Percentiles rank a stretch among this genome's conserved stretches.
These are phyloP conservation scores for Spizellomyces punctatus DNA, from an alignment of 192 early-diverging fungal species.

Conservation along the genomic window DNA sequence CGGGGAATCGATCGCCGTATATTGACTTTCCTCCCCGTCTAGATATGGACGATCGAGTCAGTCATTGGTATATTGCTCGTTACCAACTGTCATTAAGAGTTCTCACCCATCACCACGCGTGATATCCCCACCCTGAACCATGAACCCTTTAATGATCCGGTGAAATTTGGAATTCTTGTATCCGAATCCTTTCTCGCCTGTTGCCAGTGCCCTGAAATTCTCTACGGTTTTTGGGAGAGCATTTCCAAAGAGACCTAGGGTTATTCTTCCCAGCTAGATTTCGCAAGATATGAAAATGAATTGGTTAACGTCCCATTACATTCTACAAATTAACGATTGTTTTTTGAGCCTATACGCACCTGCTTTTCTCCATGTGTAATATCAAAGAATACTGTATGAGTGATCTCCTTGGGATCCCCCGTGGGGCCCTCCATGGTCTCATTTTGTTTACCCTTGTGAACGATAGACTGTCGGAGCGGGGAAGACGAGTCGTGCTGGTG, in stretches of 20 bases:
- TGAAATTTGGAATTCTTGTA: slow-evolving; percentile 85
- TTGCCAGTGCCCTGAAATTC: slow-evolving; percentile 57
- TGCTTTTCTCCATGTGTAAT: slow-evolving; percentile 74
- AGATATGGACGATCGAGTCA: background rate
- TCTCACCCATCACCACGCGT: slow-evolving; percentile 25
- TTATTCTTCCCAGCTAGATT: slow-evolving; percentile 60
- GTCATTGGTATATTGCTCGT: background rate
- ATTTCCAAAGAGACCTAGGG: slow-evolving; percentile 76
- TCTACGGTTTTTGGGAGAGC: slow-evolving; percentile 53
- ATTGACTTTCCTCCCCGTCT: slow-evolving; percentile 47
- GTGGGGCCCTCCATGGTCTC: background rate
- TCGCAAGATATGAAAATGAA: background rate
- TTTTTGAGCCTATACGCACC: background rate
- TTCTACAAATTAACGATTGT: background rate
- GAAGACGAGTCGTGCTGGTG: background rate
- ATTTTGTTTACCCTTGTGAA: slow-evolving; percentile 5
- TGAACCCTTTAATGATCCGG: slow-evolving; percentile 63
- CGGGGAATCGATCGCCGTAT: slow-evolving; percentile 76
- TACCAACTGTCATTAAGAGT: slow-evolving; percentile 73
- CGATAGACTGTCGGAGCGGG: background rate
- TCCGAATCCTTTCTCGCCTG: slow-evolving; percentile 60
- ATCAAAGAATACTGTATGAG: slow-evolving; percentile 80
- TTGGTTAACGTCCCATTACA: background rate
- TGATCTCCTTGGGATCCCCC: slow-evolving; percentile 32
- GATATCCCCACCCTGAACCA: slow-evolving; percentile 40